Conservation (phyloP, 2,329 filamentous ascomycete species). For the Botrytis tulipae region DNA sequence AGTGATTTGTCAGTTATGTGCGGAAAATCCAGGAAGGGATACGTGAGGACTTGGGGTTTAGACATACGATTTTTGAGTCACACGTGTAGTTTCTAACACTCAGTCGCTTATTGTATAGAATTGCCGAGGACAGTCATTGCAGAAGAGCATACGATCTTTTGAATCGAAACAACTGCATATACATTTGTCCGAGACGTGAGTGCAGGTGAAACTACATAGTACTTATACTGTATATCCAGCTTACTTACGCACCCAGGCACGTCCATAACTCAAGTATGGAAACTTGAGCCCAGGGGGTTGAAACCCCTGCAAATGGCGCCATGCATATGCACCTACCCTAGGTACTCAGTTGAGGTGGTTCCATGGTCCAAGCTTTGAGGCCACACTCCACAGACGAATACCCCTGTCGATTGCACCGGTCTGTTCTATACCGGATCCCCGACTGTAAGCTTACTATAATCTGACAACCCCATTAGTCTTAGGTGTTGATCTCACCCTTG, state of each 20-base stretch:
- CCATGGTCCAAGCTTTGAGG: background rate
- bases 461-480: background rate
- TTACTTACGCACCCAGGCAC: background rate
- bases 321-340: background rate
- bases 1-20: background rate
- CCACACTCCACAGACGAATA: background rate
- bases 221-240: background rate
- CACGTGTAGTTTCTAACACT: background rate
- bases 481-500: background rate
- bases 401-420: background rate
- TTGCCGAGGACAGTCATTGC: background rate
- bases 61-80: background rate
- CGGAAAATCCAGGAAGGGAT: background rate
- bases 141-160: background rate
- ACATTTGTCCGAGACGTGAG: background rate
- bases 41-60: background rate
- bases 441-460: background rate
- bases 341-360: background rate
- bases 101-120: background rate
- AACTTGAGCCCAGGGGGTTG: background rate
- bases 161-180: background rate
- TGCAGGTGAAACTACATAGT: background rate
- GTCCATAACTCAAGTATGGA: background rate
- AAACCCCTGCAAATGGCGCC: background rate
- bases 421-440: background rate